phyloP scores from a whole-genome alignment of 169 alveolate species.

The Plasmodium relictum region DNA sequence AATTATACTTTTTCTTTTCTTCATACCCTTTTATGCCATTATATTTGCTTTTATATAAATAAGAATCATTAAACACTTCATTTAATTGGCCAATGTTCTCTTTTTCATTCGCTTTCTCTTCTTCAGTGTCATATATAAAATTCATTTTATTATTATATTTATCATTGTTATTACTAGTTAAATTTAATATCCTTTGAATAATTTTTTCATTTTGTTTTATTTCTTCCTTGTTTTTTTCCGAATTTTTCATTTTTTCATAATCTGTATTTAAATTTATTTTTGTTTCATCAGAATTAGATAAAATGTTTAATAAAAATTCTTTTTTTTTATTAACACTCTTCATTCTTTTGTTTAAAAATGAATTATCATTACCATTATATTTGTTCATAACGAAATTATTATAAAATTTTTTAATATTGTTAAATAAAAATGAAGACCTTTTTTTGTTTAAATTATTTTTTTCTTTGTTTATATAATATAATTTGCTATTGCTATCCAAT shows the following conservation, averaged over 20 bases:
- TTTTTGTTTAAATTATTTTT: neutral
- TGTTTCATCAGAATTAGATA: conserved; percentile 29
- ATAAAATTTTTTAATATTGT: conserved; percentile 20
- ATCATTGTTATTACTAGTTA: neutral
- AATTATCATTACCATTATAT: neutral
- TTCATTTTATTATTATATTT: conserved; percentile 10
- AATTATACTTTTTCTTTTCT: conserved; percentile 8
- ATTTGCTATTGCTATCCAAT: neutral
- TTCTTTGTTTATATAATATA: neutral
- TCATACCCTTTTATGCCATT: neutral
- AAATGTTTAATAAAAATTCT: conserved; percentile 43
- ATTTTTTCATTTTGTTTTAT: conserved; percentile 18
- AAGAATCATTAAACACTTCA: neutral
- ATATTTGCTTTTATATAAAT: neutral
- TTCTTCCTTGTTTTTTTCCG: conserved; percentile 4
- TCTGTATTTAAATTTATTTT: conserved; percentile 3
- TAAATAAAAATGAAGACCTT: neutral
- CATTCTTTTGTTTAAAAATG: neutral
- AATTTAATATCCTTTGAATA: conserved; percentile 18
- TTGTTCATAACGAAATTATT: conserved; percentile 8
- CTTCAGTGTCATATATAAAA: neutral
- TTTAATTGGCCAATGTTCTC: neutral
- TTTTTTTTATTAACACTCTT: conserved; percentile 17
- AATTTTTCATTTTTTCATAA: neutral
- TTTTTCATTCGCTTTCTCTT: neutral